Evolutionary conservation across 2,329 filamentous ascomycete species (phyloP), one percentile per base, ranked within the genome.

Genomic region (Fusarium aywerte): DNA sequence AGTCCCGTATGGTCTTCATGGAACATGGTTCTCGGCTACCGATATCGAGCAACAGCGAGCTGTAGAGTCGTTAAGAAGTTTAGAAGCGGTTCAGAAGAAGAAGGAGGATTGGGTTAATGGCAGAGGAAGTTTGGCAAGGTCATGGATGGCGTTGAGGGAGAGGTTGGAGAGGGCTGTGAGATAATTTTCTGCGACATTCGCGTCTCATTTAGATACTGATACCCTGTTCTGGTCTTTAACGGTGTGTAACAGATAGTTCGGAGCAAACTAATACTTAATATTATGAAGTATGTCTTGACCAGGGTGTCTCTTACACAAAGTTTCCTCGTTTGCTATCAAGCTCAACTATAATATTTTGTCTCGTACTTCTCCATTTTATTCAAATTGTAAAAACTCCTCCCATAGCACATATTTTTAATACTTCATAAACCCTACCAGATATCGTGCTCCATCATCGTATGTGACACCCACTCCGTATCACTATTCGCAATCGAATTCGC

Each of bases 1-100:
- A 13, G 89, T 92, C 1, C 89, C 90, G 0, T 92, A 92, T 69
- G 89, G 90, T 0, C 76, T 92, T 47, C 90, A 90, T 72, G 88
- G 87, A 5, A 81, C 80, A 8, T 90, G 87, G 86, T 89, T 90
- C 54, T 77, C 80, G 0, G 82, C 85, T 56, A 78, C 82, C 4
- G 80, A 88, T 60, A 82, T 90, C 21, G 65, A 70, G 9, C 74
- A 73, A 3, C 88, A 90, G 72, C 77, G 80, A 27, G 67, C 69
- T 27, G 75, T 70, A 1, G 54, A 68, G 4, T 15, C 29, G 1
- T 16, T 65, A 1, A 55, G 67, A 32, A 55, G 33, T 4, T 32
- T 65, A 18, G 55, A 62, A 2, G 18, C n/a, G 0, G 29, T 53
- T 1, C 13, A 56, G 18, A 61, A 15, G n/a, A 65, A 33, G 21